Base-by-base conservation (phyloP, 495 filamentous ascomycete genomes). In the Parathielavia appendiculata region DNA sequence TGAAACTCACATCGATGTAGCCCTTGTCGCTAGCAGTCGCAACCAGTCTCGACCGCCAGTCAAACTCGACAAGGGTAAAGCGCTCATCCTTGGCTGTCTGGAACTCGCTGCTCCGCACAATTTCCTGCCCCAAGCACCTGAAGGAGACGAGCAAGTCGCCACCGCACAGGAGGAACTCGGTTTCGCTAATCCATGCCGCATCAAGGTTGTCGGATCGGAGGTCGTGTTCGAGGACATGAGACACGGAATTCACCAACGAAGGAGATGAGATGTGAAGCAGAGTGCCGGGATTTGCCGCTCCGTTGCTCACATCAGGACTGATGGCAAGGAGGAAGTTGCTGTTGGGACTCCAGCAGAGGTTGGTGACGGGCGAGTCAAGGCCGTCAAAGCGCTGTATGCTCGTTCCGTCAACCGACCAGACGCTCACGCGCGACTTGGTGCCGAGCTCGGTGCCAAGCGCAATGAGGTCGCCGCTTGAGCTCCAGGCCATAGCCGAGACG, bases 401-500 rank as follows among this genome's bases (percentile, higher is more conserved):
- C 26, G 65, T 56, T n/a, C 88, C 88, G 46, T 84, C 78, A 8
- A 77, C 73, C 12, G 81, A 79, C 75, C 87, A 90, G 70, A 91
- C 81, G 57, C 81, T 82, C 32, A 90, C 82, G 20, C 83, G 78
- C 13, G 85, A 85, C 52, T 82, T 79, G 56, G 76, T 75, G 34
- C 85, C 82, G 23, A 69, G 68, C 50, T 86, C 86, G 44, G 84
- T 86, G 34, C 86, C 86, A 22, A 91, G 75, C 19, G 89, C 89
- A 51, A 95, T 76, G 46, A 81, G 73, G 16, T 79, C 69, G 16
- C 90, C 90, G 40, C 80, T 71, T 11, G 76, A 78, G 60, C 85
- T 85, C 90, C 90, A 95, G 20, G 86, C 82, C 62, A 92, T 80
- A 16, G 85, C 81, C 16, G 80, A 83, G 30, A 83, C 79, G 1